Conservation (phyloP, 345 rosid species). For the Limnanthes douglasii region DNA sequence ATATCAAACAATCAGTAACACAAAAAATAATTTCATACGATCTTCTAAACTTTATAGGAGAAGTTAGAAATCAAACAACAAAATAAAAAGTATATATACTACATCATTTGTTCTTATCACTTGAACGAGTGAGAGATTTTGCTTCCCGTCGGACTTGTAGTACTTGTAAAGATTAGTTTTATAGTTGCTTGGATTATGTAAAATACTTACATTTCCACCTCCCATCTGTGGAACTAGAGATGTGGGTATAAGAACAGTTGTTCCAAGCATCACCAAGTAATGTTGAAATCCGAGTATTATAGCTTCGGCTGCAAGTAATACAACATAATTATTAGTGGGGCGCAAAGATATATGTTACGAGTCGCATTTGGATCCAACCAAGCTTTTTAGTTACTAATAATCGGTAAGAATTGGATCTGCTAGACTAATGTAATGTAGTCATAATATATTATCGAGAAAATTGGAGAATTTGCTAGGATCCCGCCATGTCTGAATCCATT, state of each 20-base stretch:
- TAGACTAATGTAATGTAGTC: too few species aligned
- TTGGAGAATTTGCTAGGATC: too few species aligned
- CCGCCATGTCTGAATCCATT: too few species aligned
- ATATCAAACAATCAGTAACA: slow-evolving; percentile 7
- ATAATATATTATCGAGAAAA: too few species aligned
- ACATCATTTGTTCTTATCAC: too few species aligned
- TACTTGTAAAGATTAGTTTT: background rate
- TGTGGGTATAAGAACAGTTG: slow-evolving; percentile 77
- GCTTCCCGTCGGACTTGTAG: too few species aligned
- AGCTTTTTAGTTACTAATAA: background rate
- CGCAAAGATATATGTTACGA: background rate
- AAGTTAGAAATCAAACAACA: too few species aligned
- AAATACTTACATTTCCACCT: slow-evolving; percentile 67
- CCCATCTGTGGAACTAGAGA: slow-evolving; percentile 91
- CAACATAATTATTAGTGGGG: too few species aligned
- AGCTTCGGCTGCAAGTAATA: slow-evolving; percentile 98
- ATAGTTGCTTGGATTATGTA: background rate
- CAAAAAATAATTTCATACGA: slow-evolving; percentile 4
- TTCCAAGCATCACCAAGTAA: slow-evolving; percentile 95
- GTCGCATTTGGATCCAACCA: background rate
- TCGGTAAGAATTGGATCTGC: background rate
- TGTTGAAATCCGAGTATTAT: slow-evolving; percentile 90
- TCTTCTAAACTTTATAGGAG: too few species aligned
- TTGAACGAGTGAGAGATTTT: too few species aligned
- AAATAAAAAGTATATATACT: too few species aligned